Percentiles rank a stretch among this genome's conserved stretches.
Conservation (phyloP, 1,284 basidiomycete genomes). For the Ceratobasidium theobromae region DNA sequence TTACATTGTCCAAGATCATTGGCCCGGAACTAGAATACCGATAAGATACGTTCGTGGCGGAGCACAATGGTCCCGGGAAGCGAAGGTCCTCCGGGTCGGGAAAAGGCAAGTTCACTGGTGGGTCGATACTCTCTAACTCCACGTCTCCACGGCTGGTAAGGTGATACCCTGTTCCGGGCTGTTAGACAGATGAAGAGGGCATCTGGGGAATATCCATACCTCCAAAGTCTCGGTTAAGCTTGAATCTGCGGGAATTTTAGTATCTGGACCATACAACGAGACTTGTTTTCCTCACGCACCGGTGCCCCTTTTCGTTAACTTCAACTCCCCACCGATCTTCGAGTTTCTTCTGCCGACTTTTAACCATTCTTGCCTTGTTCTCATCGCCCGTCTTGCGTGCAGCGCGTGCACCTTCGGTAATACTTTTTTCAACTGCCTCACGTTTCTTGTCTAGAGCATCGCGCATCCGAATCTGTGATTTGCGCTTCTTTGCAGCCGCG, state of each 20-base stretch:
- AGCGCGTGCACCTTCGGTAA: slow-evolving; percentile 51
- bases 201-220: slow-evolving; percentile 37
- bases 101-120: slow-evolving; percentile 51
- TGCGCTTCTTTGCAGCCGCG: slow-evolving; percentile 54
- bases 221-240: slow-evolving; percentile 60
- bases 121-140: slow-evolving; percentile 53
- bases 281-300: slow-evolving; percentile 40
- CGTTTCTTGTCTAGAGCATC: slow-evolving; percentile 59
- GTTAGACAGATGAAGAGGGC: neutral
- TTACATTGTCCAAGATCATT: slow-evolving; percentile 54
- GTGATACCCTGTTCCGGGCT: slow-evolving; percentile 47
- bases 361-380: slow-evolving; percentile 59
- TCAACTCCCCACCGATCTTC: slow-evolving; percentile 61
- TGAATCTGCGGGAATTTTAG: slow-evolving; percentile 49
- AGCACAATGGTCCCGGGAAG: slow-evolving; percentile 55
- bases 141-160: slow-evolving; percentile 51
- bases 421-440: slow-evolving; percentile 50
- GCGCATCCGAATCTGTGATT: slow-evolving; percentile 54
- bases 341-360: slow-evolving; percentile 62
- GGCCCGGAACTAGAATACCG: slow-evolving; percentile 44
- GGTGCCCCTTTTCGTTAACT: slow-evolving; percentile 47
- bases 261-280: neutral
- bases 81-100: slow-evolving; percentile 53
- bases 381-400: slow-evolving; percentile 67
- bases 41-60: slow-evolving; percentile 54